Conservation (phyloP, 2,329 filamentous ascomycete species). For the Chaetoscypha palmicola region DNA sequence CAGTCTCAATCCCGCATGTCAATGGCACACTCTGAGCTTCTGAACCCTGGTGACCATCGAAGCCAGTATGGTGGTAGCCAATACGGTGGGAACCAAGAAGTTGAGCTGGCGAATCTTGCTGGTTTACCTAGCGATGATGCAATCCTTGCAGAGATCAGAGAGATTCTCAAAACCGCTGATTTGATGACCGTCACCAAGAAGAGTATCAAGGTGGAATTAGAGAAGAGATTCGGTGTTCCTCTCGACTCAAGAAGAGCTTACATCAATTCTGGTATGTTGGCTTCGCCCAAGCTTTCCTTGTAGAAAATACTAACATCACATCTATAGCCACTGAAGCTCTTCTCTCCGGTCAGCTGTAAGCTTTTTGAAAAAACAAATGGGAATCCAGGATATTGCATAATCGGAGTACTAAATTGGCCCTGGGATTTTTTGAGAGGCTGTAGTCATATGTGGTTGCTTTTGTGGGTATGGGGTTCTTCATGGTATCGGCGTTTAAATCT, state of each 20-base stretch:
- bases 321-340: slow-evolving; percentile 66
- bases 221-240: slow-evolving; percentile 79
- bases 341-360: slow-evolving; percentile 66
- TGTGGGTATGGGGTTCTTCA: too few relatives aligned
- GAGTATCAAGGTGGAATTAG: slow-evolving; percentile 88
- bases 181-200: slow-evolving; percentile 99
- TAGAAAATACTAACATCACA: slow-evolving; percentile 27
- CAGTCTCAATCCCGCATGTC: slow-evolving; percentile 65
- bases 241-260: slow-evolving; percentile 86
- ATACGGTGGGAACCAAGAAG: slow-evolving; percentile 53
- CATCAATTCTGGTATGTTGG: slow-evolving; percentile 77
- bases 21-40: slow-evolving; percentile 63
- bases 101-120: slow-evolving; percentile 66
- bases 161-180: slow-evolving; percentile 85
- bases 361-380: neutral
- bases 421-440: too few relatives aligned
- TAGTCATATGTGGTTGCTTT: too few relatives aligned
- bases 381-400: slow-evolving; percentile 1
- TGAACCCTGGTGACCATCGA: slow-evolving; percentile 42
- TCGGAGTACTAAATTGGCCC: slow-evolving; percentile 6
- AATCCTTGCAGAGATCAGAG: slow-evolving; percentile 85
- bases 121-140: slow-evolving; percentile 83
- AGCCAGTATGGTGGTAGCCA: slow-evolving; percentile 35
- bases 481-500: too few relatives aligned
- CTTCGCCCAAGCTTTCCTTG: neutral